These are phyloP conservation scores for Pinguiococcus pyrenoidosus DNA, from an alignment of 108 stramenopile genomes.

Conservation along the genomic window DNA sequence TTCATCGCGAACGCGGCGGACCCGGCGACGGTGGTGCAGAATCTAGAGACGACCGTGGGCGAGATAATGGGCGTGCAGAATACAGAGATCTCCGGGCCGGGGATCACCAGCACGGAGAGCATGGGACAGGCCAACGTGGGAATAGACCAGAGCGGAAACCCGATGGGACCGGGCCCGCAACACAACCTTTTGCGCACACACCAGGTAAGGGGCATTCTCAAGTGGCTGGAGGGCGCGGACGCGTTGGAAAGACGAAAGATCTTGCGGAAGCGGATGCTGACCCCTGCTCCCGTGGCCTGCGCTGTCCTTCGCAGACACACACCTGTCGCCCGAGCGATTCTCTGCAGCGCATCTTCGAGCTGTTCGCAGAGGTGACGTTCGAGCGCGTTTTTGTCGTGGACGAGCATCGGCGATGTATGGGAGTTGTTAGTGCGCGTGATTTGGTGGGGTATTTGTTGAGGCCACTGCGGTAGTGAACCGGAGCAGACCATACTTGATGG, in stretches of 20 bases:
- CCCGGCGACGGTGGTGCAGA: constrained; percentile 70
- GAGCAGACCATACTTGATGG: too few relatives aligned
- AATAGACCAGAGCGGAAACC: too few relatives aligned
- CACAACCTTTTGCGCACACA: too few relatives aligned
- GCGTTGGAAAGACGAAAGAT: too few relatives aligned
- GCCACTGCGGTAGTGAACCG: too few relatives aligned
- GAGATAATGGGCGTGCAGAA: constrained; percentile 57
- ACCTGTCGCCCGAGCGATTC: constrained; percentile 60
- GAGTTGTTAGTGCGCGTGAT: constrained; percentile 66
- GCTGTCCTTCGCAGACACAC: constrained; percentile 62
- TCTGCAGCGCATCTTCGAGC: constrained; percentile 72
- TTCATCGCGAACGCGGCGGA: constrained; percentile 72
- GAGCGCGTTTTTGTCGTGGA: constrained; percentile 68
- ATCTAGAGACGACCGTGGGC: constrained; percentile 55
- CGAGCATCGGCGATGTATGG: constrained; percentile 56
- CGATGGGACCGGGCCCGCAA: too few relatives aligned
- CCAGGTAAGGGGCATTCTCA: too few relatives aligned
- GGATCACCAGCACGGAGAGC: too few relatives aligned
- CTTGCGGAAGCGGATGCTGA: too few relatives aligned
- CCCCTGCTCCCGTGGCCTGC: too few relatives aligned
- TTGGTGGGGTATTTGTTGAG: constrained; percentile 75
- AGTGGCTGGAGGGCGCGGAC: too few relatives aligned
- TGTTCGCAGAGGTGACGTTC: constrained; percentile 69
- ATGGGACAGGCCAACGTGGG: too few relatives aligned
- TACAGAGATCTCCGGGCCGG: constrained; percentile 65